A percentile compares a stretch with the other conserved stretches of the same genome.
These are phyloP conservation scores for Penicillium mononematosum DNA, from an alignment of 495 filamentous ascomycete genomes.

Conservation along the genomic window DNA sequence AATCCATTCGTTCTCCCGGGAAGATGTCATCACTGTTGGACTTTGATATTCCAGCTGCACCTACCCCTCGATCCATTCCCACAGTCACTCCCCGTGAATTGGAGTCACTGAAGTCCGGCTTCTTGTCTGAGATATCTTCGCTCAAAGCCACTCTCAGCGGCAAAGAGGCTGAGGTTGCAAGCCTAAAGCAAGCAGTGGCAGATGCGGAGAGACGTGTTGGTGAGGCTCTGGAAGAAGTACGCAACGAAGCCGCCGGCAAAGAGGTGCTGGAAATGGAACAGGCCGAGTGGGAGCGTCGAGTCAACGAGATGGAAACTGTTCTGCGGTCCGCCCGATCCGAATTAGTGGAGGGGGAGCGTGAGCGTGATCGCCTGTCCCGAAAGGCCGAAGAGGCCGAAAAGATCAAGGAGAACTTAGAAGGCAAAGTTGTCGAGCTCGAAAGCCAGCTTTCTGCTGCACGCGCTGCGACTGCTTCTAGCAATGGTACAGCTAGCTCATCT, in stretches of 20 bases:
- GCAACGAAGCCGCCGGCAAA: constrained; percentile 66
- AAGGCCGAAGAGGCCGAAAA: constrained; percentile 75
- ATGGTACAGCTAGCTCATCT: constrained; percentile 13
- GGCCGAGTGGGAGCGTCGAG: constrained; percentile 76
- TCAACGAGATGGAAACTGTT: constrained; percentile 79
- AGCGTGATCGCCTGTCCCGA: constrained; percentile 69
- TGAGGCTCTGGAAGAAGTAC: constrained; percentile 73
- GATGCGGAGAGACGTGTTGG: constrained; percentile 92
- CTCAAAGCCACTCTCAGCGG: constrained; percentile 86
- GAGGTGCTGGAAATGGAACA: constrained; percentile 75
- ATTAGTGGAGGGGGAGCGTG: constrained; percentile 69
- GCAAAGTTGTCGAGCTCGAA: constrained; percentile 61
- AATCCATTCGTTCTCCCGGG: constrained; percentile 38
- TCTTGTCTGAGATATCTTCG: constrained; percentile 85
- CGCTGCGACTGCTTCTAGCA: constrained; percentile 37
- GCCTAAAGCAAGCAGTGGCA: constrained; percentile 77
- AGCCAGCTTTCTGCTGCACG: constrained; percentile 68
- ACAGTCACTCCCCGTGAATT: constrained; percentile 89
- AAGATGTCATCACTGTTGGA: constrained; percentile 65
- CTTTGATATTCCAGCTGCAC: constrained; percentile 85
- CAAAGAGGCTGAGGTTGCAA: constrained; percentile 83
- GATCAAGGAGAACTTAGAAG: constrained; percentile 59
- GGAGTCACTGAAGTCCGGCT: constrained; percentile 83
- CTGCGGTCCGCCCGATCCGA: constrained; percentile 77
- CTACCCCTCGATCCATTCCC: constrained; percentile 88